A percentile compares a stretch with the other conserved stretches of the same genome.
Conservation (phyloP, 2,329 filamentous ascomycete genomes). For the Cladosporium sp. region DNA sequence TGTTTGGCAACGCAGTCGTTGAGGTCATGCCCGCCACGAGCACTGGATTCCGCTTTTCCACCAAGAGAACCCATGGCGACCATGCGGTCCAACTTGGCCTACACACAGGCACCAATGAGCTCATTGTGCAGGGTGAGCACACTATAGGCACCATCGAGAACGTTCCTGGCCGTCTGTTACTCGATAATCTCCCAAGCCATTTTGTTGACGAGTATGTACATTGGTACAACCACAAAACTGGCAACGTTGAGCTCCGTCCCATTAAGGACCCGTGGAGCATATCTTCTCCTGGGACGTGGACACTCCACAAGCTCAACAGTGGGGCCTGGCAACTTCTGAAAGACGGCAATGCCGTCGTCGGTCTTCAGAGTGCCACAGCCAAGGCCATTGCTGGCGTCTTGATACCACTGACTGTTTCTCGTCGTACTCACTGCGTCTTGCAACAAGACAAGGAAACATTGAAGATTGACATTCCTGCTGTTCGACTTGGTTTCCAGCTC, state of each 20-base stretch:
- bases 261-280: slow-evolving; percentile 28
- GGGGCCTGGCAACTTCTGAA: slow-evolving; percentile 13
- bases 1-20: slow-evolving; percentile 59
- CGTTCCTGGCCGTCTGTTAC: slow-evolving; percentile 38
- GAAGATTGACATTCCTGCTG: slow-evolving; percentile 28
- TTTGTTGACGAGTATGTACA: slow-evolving; percentile 59
- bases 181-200: slow-evolving; percentile 52
- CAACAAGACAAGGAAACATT: background rate
- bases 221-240: slow-evolving; percentile 57
- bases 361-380: slow-evolving; percentile 31
- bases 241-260: slow-evolving; percentile 55
- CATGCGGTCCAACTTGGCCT: slow-evolving; percentile 60
- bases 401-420: slow-evolving; percentile 23
- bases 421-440: slow-evolving; percentile 25
- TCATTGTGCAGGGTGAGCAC: slow-evolving; percentile 50
- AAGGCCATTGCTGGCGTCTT: slow-evolving; percentile 58
- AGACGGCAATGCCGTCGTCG: slow-evolving; percentile 16
- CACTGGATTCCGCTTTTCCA: slow-evolving; percentile 56
- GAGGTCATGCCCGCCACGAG: slow-evolving; percentile 55
- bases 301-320: too few species aligned
- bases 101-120: slow-evolving; percentile 27
- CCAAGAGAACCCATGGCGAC: slow-evolving; percentile 41
- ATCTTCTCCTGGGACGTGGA: slow-evolving; percentile 22
- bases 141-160: slow-evolving; percentile 38
- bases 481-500: slow-evolving; percentile 31